phyloP scores from a whole-genome alignment of 352 stramenopile species.

The Globisporangium spinosum region DNA sequence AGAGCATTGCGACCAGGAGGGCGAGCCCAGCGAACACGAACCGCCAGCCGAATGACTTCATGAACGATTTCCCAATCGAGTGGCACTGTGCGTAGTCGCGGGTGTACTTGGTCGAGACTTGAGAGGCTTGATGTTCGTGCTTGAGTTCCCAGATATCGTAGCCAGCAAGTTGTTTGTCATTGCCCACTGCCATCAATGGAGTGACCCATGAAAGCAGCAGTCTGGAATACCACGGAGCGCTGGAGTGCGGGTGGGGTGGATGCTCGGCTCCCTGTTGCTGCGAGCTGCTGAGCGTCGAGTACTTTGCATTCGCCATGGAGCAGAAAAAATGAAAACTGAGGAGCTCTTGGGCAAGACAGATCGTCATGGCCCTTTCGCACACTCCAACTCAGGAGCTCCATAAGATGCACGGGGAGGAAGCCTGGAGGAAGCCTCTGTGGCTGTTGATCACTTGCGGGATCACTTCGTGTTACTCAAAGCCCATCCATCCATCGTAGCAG shows the following conservation, averaged over 20 bases:
- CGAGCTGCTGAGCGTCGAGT: neutral
- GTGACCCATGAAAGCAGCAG: slow-evolving; percentile 47
- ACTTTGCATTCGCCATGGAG: neutral
- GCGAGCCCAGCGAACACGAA: slow-evolving; percentile 39
- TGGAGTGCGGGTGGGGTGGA: neutral
- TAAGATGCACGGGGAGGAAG: neutral
- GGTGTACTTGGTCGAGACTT: slow-evolving; percentile 23
- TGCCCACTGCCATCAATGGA: slow-evolving; percentile 40
- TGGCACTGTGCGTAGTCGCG: slow-evolving; percentile 24
- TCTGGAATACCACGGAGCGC: slow-evolving; percentile 24
- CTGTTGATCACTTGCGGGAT: neutral
- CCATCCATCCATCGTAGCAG: neutral
- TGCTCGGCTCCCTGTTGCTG: neutral
- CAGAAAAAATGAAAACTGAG: neutral
- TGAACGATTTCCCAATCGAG: slow-evolving; percentile 32
- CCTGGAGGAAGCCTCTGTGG: no score
- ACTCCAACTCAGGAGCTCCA: neutral
- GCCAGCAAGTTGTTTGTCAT: slow-evolving; percentile 39
- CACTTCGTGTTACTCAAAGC: neutral
- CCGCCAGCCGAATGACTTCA: slow-evolving; percentile 28
- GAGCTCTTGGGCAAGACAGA: slow-evolving; percentile 1
- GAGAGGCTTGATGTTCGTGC: slow-evolving; percentile 24
- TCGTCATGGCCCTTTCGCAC: neutral
- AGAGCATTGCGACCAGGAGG: slow-evolving; percentile 46
- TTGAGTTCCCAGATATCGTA: slow-evolving; percentile 45